Conservation (phyloP, 805 yeast species). For the Zygoascus ofunaensis region DNA sequence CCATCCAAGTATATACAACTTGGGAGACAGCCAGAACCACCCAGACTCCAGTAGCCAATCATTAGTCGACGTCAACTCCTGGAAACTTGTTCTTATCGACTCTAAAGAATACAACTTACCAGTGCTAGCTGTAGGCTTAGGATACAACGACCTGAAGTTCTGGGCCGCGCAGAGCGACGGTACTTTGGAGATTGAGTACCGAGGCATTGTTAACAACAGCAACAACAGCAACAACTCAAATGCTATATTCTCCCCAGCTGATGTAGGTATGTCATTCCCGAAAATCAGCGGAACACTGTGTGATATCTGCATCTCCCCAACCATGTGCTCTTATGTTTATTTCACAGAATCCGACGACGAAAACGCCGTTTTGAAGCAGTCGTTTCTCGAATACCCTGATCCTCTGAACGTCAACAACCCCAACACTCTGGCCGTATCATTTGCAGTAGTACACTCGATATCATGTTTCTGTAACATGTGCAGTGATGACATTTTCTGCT, state of each 20-base stretch:
- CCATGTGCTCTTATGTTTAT: constrained; percentile 23
- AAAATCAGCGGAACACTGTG: constrained; percentile 11
- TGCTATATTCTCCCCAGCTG: constrained; percentile 15
- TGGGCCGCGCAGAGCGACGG: constrained; percentile 12
- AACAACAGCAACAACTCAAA: constrained; percentile 7
- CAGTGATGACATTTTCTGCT: constrained; percentile 59
- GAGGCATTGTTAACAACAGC: too few relatives aligned
- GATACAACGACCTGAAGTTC: constrained; percentile 13
- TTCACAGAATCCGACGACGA: not conserved
- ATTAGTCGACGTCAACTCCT: not conserved
- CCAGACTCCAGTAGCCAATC: not conserved
- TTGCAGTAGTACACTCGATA: constrained; percentile 59
- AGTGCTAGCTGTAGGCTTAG: constrained; percentile 8
- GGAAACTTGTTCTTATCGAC: constrained; percentile 7
- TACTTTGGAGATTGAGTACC: constrained; percentile 11
- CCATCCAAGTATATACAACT: constrained; percentile 16
- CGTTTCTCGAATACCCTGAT: not conserved
- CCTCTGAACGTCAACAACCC: not conserved
- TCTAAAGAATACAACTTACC: constrained; percentile 8
- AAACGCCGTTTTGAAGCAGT: not conserved
- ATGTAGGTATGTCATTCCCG: constrained; percentile 14
- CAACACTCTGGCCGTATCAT: constrained; percentile 36
- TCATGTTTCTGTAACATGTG: constrained; percentile 60
- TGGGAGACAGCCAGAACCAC: constrained; percentile 3
- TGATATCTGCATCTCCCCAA: constrained; percentile 28